These are phyloP conservation scores for Triticum turgidum DNA, from an alignment of 176 grass and related monocot genomes.

Conservation along the genomic window DNA sequence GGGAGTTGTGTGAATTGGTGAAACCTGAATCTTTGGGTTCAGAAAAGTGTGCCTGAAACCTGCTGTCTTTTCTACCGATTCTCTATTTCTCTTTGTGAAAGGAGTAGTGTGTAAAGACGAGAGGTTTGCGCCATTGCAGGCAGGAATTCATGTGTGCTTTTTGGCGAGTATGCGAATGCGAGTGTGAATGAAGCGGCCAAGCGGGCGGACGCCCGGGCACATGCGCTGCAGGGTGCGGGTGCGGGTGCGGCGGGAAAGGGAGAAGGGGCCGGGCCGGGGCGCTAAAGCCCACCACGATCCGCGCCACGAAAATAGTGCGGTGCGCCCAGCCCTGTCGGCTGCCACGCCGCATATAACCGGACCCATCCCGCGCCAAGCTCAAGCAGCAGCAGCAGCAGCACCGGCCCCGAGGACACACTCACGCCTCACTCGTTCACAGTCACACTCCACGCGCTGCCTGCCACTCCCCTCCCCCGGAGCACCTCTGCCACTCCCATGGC, in stretches of 20 bases:
- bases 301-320: conserved; percentile 31
- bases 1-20: background rate
- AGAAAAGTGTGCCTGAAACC: background rate
- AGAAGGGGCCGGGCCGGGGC: conserved; percentile 13
- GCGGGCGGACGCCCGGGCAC: background rate
- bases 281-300: conserved; percentile 48
- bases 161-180: background rate
- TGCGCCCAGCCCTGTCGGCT: conserved; percentile 40
- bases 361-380: conserved; percentile 12
- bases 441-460: conserved; percentile 9
- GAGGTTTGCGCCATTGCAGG: conserved; percentile 34
- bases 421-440: conserved; percentile 13
- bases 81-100: conserved; percentile 2
- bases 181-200: background rate
- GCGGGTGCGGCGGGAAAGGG: conserved; percentile 6
- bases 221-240: conserved; percentile 25
- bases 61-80: no score
- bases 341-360: background rate
- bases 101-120: background rate
- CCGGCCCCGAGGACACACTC: conserved; percentile 10
- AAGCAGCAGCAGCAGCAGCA: background rate
- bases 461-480: background rate
- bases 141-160: background rate
- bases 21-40: conserved; percentile 24
- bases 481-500: conserved; percentile 12